These are phyloP conservation scores for Zopfia rhizophila DNA, from an alignment of 2,329 filamentous ascomycete species.

Conservation along the genomic window DNA sequence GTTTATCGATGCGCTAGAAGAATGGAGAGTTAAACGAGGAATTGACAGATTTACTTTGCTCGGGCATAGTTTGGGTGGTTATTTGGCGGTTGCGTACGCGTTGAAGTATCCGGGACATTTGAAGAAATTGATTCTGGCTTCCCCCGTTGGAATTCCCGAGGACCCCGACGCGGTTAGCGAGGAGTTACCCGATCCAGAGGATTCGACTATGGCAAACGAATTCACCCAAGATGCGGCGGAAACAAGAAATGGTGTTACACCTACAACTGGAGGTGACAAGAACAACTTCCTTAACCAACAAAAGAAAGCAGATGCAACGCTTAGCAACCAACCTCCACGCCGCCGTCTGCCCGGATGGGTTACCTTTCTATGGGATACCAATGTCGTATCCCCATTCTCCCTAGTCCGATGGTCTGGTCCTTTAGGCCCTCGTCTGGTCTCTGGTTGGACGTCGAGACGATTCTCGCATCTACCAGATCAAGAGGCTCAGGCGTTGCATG, in stretches of 20 bases:
- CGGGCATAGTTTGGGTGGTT: slow-evolving; percentile 93
- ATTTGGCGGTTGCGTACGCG: slow-evolving; percentile 93
- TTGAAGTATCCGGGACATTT: slow-evolving; percentile 94
- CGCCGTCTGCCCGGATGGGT: slow-evolving; percentile 84
- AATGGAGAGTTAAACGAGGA: slow-evolving; percentile 89
- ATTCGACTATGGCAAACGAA: slow-evolving; percentile 79
- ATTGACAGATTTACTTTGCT: slow-evolving; percentile 94
- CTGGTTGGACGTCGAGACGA: slow-evolving; percentile 91
- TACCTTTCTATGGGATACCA: slow-evolving; percentile 94
- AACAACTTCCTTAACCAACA: slow-evolving; percentile 66
- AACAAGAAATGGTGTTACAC: slow-evolving; percentile 78
- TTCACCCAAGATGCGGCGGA: slow-evolving; percentile 78
- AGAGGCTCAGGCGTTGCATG: slow-evolving; percentile 86
- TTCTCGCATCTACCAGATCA: slow-evolving; percentile 86
- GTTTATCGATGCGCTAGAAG: slow-evolving; percentile 96
- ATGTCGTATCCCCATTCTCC: slow-evolving; percentile 88
- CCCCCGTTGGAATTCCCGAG: slow-evolving; percentile 92
- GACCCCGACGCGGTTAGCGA: slow-evolving; percentile 89
- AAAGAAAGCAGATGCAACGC: slow-evolving; percentile 51
- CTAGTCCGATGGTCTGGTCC: slow-evolving; percentile 89
- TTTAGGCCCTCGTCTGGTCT: slow-evolving; percentile 89
- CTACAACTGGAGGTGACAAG: slow-evolving; percentile 63
- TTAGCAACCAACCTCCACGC: slow-evolving; percentile 59
- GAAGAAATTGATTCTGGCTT: slow-evolving; percentile 96
- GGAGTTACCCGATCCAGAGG: slow-evolving; percentile 78